A percentile compares a stretch with the other conserved stretches of the same genome.
These are phyloP conservation scores for Typha latifolia DNA, from an alignment of 176 grass and related monocot species.

Conservation along the genomic window DNA sequence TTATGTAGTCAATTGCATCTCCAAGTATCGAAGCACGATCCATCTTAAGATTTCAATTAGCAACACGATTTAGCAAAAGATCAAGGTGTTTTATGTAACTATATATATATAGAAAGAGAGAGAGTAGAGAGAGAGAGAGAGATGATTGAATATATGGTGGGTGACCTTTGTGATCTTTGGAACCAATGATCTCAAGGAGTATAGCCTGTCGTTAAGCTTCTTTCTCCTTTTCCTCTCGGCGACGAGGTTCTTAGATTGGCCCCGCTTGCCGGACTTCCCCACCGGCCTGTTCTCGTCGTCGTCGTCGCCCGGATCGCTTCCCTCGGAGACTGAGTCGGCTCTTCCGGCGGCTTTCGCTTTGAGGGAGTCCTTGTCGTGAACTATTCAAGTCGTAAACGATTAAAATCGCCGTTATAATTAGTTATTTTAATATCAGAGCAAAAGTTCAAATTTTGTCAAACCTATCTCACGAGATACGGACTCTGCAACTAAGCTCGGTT, in stretches of 20 bases:
- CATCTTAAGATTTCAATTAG: constrained; percentile 36
- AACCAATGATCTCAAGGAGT: constrained; percentile 66
- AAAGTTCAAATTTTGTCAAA: too few relatives aligned
- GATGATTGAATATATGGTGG: neutral
- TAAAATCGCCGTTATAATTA: too few relatives aligned
- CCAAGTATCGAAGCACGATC: constrained; percentile 82
- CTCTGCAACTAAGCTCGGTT: too few relatives aligned
- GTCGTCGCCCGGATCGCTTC: constrained; percentile 60
- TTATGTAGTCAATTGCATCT: constrained; percentile 91
- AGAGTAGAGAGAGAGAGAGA: too few relatives aligned
- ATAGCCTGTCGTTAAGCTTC: constrained; percentile 86
- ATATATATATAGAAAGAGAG: too few relatives aligned
- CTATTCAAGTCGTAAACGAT: too few relatives aligned
- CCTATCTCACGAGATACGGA: too few relatives aligned
- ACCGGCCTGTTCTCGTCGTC: constrained; percentile 35
- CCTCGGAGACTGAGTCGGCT: constrained; percentile 59
- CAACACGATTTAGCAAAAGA: neutral
- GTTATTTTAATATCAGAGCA: too few relatives aligned
- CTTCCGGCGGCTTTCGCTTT: constrained; percentile 4
- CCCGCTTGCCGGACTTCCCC: constrained; percentile 46
- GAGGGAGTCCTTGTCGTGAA: too few relatives aligned
- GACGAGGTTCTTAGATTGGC: constrained; percentile 82
- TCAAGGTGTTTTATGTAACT: too few relatives aligned
- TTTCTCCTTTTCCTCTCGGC: constrained; percentile 65
- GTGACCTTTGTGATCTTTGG: constrained; percentile 93